A percentile compares a stretch with the other conserved stretches of the same genome.
These are phyloP conservation scores for Phytopythium chamaehyphon DNA, from an alignment of 352 stramenopile species.

Conservation along the genomic window DNA sequence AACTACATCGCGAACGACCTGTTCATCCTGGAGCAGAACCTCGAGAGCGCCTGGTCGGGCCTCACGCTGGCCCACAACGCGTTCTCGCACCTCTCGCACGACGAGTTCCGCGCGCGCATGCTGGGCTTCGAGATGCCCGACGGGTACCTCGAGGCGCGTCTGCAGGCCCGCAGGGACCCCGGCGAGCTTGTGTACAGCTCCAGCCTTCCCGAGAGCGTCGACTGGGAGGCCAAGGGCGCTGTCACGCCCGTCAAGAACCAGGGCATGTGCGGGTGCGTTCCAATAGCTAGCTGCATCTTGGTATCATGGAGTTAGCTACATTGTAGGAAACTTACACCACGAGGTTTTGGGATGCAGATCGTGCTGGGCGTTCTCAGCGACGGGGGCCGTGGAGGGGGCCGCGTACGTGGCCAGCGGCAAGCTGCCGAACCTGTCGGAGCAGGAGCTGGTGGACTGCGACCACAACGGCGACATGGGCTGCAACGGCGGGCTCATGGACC, in stretches of 20 bases:
- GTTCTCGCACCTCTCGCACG: slow-evolving; percentile 91
- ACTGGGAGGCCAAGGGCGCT: slow-evolving; percentile 92
- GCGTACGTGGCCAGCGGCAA: slow-evolving; percentile 88
- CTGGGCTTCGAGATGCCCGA: slow-evolving; percentile 30
- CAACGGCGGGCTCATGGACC: slow-evolving; percentile 95
- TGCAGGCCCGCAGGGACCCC: slow-evolving; percentile 14
- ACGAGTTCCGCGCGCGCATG: slow-evolving; percentile 83
- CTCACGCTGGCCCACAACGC: slow-evolving; percentile 92
- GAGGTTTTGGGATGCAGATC: slow-evolving; percentile 28
- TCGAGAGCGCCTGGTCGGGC: slow-evolving; percentile 51
- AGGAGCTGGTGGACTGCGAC: slow-evolving; percentile 96
- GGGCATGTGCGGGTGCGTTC: slow-evolving; percentile 77
- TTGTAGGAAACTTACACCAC: no score
- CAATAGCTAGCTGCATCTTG: background rate
- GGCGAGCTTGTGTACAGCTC: slow-evolving; percentile 4
- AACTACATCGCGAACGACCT: slow-evolving; percentile 84
- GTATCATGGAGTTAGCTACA: background rate
- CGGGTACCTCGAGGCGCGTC: slow-evolving; percentile 42
- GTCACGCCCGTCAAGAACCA: slow-evolving; percentile 97
- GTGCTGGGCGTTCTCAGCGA: slow-evolving; percentile 98
- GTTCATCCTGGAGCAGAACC: slow-evolving; percentile 86
- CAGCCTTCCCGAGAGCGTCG: slow-evolving; percentile 63
- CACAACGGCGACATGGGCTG: slow-evolving; percentile 90
- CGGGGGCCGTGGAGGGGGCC: slow-evolving; percentile 94
- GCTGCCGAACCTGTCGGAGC: slow-evolving; percentile 91